Base-by-base conservation (phyloP, 2,329 filamentous ascomycete species). In the Teratosphaeria destructans region DNA sequence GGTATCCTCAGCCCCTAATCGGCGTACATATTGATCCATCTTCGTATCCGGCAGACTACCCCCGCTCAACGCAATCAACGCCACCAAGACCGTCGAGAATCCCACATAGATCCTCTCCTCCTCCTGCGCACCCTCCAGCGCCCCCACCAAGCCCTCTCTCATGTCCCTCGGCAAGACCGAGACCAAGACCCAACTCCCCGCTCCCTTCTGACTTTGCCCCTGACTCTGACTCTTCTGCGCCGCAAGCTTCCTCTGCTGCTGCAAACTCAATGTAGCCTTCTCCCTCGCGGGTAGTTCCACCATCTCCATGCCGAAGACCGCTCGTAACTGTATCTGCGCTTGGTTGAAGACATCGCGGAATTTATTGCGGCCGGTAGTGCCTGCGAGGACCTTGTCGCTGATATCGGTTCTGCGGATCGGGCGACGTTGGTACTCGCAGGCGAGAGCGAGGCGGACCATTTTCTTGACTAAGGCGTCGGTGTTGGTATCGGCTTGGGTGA, bases 241-340 rank as follows among this genome's bases (percentile, higher is more conserved):
- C 43, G 81, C 82, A 78, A 59, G 52, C 19, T 32, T 54, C 43
- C 43, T 35, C 14, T 57, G 55, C 58, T 55, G 35, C 54, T 62
- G 23, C 54, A 53, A 56, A 61, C 85, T 85, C 37, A 96, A 75
- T 0, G 90, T 90, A 55, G 89, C 81, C 73, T 91, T 95, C 69
- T 96, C 93, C 68, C 82, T 83, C 1, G 82, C 79, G 0, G 94
- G 91, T 56, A 97, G 79, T 74, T 96, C 92, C 3, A 84, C 80
- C 80, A 99, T 82, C 72, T 92, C 82, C 91, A 97, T 96, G n/a
- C 94, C 94, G 74, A 96, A 97, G 1, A 86, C 81, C 1, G 77
- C 76, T 55, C 81, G 78, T 43, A 99, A 77, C 65, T 88, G 82
- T 37, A 78, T 74, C 72, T 99, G 93, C 52, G 93, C 90, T 49